phyloP scores from a whole-genome alignment of 495 filamentous ascomycete genomes.

The Xanthoparmelia taractica region DNA sequence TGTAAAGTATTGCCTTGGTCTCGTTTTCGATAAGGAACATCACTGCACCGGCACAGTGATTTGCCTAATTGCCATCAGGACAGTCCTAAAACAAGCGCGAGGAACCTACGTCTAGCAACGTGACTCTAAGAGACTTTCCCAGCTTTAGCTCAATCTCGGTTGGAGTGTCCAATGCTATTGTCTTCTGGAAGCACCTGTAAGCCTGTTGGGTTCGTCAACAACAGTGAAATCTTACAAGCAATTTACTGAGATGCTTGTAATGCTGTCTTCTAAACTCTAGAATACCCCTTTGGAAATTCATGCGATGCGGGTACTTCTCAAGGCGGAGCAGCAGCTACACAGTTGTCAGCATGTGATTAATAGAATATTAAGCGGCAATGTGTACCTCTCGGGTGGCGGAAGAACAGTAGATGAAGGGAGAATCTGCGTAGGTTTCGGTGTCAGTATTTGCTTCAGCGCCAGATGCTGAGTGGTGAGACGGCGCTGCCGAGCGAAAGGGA shows the following conservation, averaged over 20 bases:
- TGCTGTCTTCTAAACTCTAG: constrained; percentile 59
- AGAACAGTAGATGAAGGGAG: constrained; percentile 80
- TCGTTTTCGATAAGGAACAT: constrained; percentile 87
- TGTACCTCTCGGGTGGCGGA: constrained; percentile 67
- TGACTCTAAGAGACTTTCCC: constrained; percentile 61
- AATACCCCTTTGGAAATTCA: constrained; percentile 73
- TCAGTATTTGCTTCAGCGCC: neutral
- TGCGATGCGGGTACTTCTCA: constrained; percentile 67
- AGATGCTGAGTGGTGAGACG: neutral
- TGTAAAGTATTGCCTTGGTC: constrained; percentile 75
- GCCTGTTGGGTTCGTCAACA: neutral
- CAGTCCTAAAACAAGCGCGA: neutral
- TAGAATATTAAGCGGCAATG: neutral
- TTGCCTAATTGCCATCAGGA: constrained; percentile 39
- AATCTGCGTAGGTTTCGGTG: neutral
- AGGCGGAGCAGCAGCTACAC: constrained; percentile 56
- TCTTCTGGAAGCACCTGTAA: constrained; percentile 46
- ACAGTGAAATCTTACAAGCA: constrained; percentile 43
- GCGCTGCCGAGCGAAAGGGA: neutral
- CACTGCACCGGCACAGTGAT: constrained; percentile 85
- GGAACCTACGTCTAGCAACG: constrained; percentile 60
- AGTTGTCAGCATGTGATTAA: constrained; percentile 14
- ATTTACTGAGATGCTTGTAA: constrained; percentile 65
- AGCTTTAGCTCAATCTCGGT: constrained; percentile 67
- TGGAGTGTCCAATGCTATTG: constrained; percentile 78